Evolutionary conservation across 2,329 filamentous ascomycete genomes (phyloP).

Genomic region (Colletotrichum navitas): DNA sequence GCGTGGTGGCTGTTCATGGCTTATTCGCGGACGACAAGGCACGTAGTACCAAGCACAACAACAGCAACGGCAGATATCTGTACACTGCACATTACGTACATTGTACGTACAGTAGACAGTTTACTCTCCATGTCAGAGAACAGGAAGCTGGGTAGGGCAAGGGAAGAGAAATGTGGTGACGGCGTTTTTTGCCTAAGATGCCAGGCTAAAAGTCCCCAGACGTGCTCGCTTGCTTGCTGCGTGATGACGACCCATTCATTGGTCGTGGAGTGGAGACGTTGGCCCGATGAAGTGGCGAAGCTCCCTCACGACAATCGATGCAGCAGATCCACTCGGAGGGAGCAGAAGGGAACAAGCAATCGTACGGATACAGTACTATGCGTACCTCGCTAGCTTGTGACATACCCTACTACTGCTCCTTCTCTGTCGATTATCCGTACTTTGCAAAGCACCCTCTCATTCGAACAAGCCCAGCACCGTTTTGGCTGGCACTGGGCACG

Average conservation of each 20-base stretch:
- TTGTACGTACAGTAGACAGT: no score
- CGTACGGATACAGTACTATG: no score
- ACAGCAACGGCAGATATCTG: not conserved
- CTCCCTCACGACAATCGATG: conserved; percentile 7
- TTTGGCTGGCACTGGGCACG: not conserved
- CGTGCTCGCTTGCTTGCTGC: conserved; percentile 11
- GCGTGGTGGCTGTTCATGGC: conserved; percentile 32
- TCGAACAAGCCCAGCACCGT: no score
- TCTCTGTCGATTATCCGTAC: no score
- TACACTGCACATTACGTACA: no score
- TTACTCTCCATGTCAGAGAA: not conserved
- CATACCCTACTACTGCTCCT: no score
- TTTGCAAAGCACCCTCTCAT: no score
- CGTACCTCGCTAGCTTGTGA: no score
- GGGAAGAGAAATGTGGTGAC: conserved; percentile 23
- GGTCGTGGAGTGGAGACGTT: conserved; percentile 10
- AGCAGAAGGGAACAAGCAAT: not conserved
- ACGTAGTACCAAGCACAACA: not conserved
- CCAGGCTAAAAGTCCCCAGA: conserved; percentile 4
- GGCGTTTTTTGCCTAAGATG: not conserved
- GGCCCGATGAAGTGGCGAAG: not conserved
- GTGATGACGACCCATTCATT: conserved; percentile 14
- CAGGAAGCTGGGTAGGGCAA: conserved; percentile 7
- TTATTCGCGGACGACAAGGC: conserved; percentile 9
- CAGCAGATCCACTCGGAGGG: conserved; percentile 30